phyloP scores from a whole-genome alignment of 495 filamentous ascomycete species.

The Poronia punctata region DNA sequence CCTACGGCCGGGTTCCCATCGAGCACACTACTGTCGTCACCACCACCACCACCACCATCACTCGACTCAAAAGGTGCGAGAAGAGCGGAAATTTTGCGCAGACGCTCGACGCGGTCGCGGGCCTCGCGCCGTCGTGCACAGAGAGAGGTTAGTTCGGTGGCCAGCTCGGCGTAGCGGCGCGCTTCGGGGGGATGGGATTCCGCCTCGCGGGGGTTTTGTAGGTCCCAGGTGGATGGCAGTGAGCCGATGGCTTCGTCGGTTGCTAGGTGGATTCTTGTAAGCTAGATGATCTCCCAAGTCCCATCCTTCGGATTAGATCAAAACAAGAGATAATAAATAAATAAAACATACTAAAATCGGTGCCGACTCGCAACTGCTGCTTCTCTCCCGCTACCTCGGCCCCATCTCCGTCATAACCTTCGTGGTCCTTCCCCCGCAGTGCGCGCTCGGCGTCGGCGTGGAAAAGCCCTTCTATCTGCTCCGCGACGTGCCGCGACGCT shows the following conservation, averaged over 20 bases:
- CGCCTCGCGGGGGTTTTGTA: slow-evolving; percentile 21
- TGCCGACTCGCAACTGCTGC: slow-evolving; percentile 21
- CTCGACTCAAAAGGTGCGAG: slow-evolving; percentile 46
- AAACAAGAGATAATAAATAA: neutral
- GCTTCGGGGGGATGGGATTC: slow-evolving; percentile 28
- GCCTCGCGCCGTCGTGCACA: slow-evolving; percentile 46
- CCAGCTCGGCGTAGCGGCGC: slow-evolving; percentile 48
- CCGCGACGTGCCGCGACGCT: slow-evolving; percentile 69
- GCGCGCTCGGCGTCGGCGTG: slow-evolving; percentile 43
- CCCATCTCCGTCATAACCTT: slow-evolving; percentile 33
- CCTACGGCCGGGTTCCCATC: too few species aligned
- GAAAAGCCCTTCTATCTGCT: slow-evolving; percentile 73
- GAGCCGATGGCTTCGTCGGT: slow-evolving; percentile 33
- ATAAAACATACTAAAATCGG: slow-evolving; percentile 34
- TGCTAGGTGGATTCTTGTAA: slow-evolving; percentile 19
- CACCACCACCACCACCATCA: neutral
- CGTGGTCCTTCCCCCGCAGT: slow-evolving; percentile 19
- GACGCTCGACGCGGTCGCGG: slow-evolving; percentile 48
- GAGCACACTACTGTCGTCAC: too few species aligned
- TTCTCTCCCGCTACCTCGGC: slow-evolving; percentile 36
- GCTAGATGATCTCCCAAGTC: neutral
- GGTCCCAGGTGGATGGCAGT: slow-evolving; percentile 37
- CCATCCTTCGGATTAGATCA: neutral
- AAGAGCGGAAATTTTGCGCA: slow-evolving; percentile 50
- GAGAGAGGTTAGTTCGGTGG: slow-evolving; percentile 43